Evolutionary conservation across 2,329 filamentous ascomycete species (phyloP).

Genomic region (Phialophora chinensis): DNA sequence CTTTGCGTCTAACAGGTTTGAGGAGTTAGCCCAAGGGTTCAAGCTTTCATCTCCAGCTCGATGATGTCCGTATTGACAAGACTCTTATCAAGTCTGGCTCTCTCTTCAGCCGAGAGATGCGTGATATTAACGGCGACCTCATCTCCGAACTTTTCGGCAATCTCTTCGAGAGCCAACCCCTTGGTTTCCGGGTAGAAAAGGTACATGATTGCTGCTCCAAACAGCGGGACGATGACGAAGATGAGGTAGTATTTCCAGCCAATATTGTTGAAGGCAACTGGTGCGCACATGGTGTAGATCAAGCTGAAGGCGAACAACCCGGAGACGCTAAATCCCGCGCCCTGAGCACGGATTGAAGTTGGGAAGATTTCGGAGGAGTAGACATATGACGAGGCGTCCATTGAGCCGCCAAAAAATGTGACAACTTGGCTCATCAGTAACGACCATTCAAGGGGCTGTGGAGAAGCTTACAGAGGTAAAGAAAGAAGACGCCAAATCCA

Average conservation of each 20-base stretch:
- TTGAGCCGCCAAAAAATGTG: conserved; percentile 45
- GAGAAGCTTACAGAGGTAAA: conserved; percentile 48
- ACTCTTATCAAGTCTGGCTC: conserved; percentile 28
- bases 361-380: conserved; percentile 52
- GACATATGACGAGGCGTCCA: conserved; percentile 31
- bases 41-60: conserved; percentile 23
- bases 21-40: not conserved
- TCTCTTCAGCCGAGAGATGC: conserved; percentile 50
- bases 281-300: conserved; percentile 43
- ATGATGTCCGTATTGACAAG: conserved; percentile 25
- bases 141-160: conserved; percentile 46
- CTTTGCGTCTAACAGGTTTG: not conserved
- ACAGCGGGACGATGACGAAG: conserved; percentile 41
- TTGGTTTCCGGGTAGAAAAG: conserved; percentile 48
- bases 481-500: conserved; percentile 48
- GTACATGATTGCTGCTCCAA: conserved; percentile 38
- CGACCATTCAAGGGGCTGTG: not conserved
- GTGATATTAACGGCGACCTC: conserved; percentile 42
- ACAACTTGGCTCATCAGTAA: conserved; percentile 19
- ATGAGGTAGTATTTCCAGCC: conserved; percentile 46
- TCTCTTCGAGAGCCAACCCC: conserved; percentile 45
- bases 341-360: conserved; percentile 46
- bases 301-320: conserved; percentile 42
- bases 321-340: conserved; percentile 43
- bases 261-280: conserved; percentile 44